phyloP scores from a whole-genome alignment of 192 early-diverging fungal genomes.

The Gonapodya prolifera region DNA sequence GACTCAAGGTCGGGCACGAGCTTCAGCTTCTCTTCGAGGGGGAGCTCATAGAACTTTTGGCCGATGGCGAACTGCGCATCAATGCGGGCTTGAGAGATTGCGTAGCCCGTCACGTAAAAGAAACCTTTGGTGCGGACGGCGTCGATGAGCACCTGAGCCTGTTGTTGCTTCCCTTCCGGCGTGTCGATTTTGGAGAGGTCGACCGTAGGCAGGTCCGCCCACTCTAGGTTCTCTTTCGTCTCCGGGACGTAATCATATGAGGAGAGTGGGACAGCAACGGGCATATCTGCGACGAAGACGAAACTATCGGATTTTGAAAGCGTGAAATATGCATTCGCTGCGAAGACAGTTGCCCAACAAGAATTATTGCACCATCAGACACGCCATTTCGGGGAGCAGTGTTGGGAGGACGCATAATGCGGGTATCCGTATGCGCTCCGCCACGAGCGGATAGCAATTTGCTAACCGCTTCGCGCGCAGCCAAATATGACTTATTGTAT shows the following conservation, averaged over 20 bases:
- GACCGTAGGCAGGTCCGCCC: not conserved
- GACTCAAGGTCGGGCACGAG: not conserved
- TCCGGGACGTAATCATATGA: constrained; percentile 2
- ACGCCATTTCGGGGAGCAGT: not conserved
- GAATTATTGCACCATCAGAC: not conserved
- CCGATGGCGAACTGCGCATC: constrained; percentile 3
- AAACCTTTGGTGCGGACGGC: not conserved
- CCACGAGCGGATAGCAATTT: not conserved
- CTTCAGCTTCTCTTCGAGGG: constrained; percentile 2
- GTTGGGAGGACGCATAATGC: not conserved
- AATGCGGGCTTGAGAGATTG: not conserved
- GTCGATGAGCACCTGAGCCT: not conserved
- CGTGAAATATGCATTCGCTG: not conserved
- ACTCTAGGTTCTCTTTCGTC: not conserved
- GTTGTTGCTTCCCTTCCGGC: not conserved
- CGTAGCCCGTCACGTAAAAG: not conserved
- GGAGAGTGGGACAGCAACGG: not conserved
- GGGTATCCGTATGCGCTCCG: not conserved
- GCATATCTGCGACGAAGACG: not conserved
- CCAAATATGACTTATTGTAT: too few species aligned
- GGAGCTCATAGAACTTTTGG: not conserved
- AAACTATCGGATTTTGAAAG: not conserved
- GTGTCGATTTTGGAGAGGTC: not conserved
- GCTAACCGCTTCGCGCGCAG: too few species aligned
- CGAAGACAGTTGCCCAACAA: not conserved